Evolutionary conservation across 164 flowering plant genomes (phyloP), one percentile per base, ranked within the genome.

Genomic region (Magnolia changhungtana): DNA sequence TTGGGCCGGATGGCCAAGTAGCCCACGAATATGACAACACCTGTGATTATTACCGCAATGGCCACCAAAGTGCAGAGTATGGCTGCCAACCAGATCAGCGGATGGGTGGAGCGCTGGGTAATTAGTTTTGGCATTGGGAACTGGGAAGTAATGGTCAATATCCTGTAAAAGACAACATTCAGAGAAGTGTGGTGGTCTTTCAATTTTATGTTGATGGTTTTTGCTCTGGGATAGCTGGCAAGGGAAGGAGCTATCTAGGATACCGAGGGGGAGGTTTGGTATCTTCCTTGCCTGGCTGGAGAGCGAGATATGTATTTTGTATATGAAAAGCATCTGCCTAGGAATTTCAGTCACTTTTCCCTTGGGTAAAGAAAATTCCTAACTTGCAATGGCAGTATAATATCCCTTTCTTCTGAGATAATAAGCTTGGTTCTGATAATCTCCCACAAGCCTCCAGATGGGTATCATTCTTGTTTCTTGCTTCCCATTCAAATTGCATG

Each of bases 251-350:
- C 29, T 69, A 23, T 27, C 61, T 67, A 50, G 74, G 85, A 78
- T 82, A 74, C 79, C 63, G 80, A 71, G 66, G n/a, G 82, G 78
- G 81, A 87, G 86, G 96, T 89, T 88, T 85, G 89, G 96, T 83
- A 90, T 92, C 93, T 92, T 83, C 89, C 76, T 90, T 92, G 77
- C 88, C 92, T 83, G 64, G 58, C 65, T n/a, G 67, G 80, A 86
- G 89, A 91, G 91, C 82, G 23, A 79, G 63, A 52, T 73, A 50
- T 55, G 27, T 81, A 55, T 75, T 71, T 69, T 78, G 10, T 75
- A 31, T 52, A 21, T 18, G 24, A 63, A 75, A 72, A 63, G 4
- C 49, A 31, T 74, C 37, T 75, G 63, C 29, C 50, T 75, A 70
- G 81, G 85, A 83, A 75, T 84, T 65, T 78, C 63, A 69, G 9